phyloP scores from a whole-genome alignment of 768 basidiomycete genomes.

The Pholiota microspora region DNA sequence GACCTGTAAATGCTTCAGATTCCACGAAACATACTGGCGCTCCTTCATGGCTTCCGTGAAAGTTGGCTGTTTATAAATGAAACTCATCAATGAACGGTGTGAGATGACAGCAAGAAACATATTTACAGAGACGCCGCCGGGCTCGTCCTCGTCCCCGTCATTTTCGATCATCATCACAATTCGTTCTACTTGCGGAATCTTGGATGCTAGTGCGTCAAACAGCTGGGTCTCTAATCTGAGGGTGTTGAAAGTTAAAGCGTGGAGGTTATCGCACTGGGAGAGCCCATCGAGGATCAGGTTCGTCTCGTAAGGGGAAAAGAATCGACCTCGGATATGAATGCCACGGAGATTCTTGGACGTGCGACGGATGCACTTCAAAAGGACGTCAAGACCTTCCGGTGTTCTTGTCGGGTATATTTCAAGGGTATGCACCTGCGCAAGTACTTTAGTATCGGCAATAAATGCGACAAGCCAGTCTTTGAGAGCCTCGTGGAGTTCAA shows the following conservation, averaged over 20 bases:
- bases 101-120: background rate
- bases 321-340: constrained; percentile 39
- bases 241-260: constrained; percentile 32
- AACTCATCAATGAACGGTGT: background rate
- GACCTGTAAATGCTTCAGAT: constrained; percentile 33
- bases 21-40: constrained; percentile 32
- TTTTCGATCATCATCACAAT: constrained; percentile 32
- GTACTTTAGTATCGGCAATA: constrained; percentile 24
- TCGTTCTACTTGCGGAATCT: constrained; percentile 28
- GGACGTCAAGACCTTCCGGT: constrained; percentile 30
- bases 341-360: constrained; percentile 30
- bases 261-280: constrained; percentile 22
- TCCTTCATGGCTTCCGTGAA: constrained; percentile 25
- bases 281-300: constrained; percentile 23
- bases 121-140: constrained; percentile 6
- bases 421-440: constrained; percentile 30
- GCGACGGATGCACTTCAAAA: constrained; percentile 29
- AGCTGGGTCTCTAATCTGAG: constrained; percentile 28
- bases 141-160: constrained; percentile 1
- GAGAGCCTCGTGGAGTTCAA: constrained; percentile 29
- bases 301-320: constrained; percentile 33
- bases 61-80: constrained; percentile 17
- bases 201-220: constrained; percentile 31
- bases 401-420: constrained; percentile 41
- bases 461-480: constrained; percentile 32